These are phyloP conservation scores for Endotrypanum monterogeii DNA, from an alignment of 208 protist genomes.

Conservation along the genomic window DNA sequence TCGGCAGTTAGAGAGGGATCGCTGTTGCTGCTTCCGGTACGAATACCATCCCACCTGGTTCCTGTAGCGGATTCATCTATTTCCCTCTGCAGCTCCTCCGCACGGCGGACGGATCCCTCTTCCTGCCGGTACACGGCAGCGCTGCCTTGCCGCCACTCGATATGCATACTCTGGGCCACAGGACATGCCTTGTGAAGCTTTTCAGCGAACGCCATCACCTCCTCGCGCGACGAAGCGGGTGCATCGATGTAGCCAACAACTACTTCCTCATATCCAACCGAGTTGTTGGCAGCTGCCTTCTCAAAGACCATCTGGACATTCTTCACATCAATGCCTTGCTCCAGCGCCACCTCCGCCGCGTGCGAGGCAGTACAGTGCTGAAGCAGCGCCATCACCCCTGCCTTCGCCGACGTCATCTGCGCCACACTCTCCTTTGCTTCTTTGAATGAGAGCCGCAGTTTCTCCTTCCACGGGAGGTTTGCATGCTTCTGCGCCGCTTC, in stretches of 20 bases:
- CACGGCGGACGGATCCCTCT: neutral
- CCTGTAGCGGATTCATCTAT: constrained; percentile 6
- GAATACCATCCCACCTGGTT: constrained; percentile 3
- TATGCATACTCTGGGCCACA: constrained; percentile 63
- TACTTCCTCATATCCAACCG: constrained; percentile 51
- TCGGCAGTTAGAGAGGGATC: neutral
- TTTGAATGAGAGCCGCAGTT: constrained; percentile 27
- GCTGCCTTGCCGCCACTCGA: constrained; percentile 51
- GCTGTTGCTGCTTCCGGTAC: neutral
- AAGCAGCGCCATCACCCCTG: constrained; percentile 73
- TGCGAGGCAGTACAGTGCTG: constrained; percentile 88
- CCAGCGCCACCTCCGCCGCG: constrained; percentile 81
- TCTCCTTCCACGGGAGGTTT: constrained; percentile 23
- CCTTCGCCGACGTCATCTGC: constrained; percentile 58
- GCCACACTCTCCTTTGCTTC: constrained; percentile 36
- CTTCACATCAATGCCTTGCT: constrained; percentile 83
- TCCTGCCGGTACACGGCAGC: neutral
- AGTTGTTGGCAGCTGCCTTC: constrained; percentile 31
- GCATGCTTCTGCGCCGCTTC: constrained; percentile 9
- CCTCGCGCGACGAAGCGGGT: constrained; percentile 56
- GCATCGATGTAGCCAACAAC: constrained; percentile 90
- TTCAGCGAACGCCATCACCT: constrained; percentile 78
- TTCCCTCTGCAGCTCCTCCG: constrained; percentile 6
- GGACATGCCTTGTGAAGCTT: constrained; percentile 77
- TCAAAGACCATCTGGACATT: constrained; percentile 78